Evolutionary conservation across 208 protist genomes (phyloP), one percentile per base, ranked within the genome.

Genomic region (Acanthamoeba sp.): DNA sequence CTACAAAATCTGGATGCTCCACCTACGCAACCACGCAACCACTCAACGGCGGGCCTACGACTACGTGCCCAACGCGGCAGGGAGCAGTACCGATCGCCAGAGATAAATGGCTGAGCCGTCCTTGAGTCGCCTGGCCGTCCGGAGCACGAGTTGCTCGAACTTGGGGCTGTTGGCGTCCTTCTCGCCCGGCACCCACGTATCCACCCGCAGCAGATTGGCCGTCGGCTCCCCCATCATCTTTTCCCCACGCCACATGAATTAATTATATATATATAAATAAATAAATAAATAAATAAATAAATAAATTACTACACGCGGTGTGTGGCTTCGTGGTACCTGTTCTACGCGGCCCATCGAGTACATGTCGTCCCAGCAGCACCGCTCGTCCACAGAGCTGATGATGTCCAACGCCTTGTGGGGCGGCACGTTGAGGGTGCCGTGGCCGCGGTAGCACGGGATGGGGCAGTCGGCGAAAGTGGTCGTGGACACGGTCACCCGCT

Each of bases 281-380:
- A n/a, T n/a, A n/a, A n/a, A n/a, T n/a, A n/a, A n/a, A n/a, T n/a
- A n/a, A n/a, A n/a, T n/a, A n/a, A n/a, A n/a, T n/a, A n/a, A n/a
- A n/a, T n/a, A n/a, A n/a, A n/a, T n/a, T n/a, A n/a, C n/a, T n/a
- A n/a, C n/a, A n/a, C n/a, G n/a, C n/a, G n/a, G n/a, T n/a, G n/a
- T n/a, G n/a, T n/a, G n/a, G n/a, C n/a, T n/a, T n/a, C n/a, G n/a
- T n/a, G n/a, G 16, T 52, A 52, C 48, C 48, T 52, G 48, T 22
- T 62, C 45, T 0, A 87, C 78, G 29, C 48, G 78, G 18, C 78
- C 78, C 45, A 48, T 59, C 7, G 45, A 34, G 48, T 87, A 87
- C 45, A 87, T 50, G 78, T 87, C 78, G 18, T 87, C 78, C 78
- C 78, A 87, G 29, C 36, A 87, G 78, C 78, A 87, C 22, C 78